These are phyloP conservation scores for Globisporangium acanthophoron DNA, from an alignment of 352 stramenopile species.

Conservation along the genomic window DNA sequence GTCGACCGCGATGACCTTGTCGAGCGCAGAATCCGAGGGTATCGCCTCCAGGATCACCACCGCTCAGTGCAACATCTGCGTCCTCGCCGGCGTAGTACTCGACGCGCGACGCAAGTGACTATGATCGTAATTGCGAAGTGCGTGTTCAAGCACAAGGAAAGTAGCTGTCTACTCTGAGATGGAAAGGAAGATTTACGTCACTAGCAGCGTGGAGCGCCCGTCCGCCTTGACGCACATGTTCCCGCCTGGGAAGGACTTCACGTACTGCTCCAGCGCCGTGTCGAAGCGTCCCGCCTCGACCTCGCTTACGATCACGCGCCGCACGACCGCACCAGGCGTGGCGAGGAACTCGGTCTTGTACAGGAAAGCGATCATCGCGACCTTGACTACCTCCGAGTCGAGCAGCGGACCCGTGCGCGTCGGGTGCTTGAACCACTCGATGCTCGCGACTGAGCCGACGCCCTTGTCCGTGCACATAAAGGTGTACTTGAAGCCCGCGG, in stretches of 20 bases:
- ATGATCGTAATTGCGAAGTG: too few species aligned
- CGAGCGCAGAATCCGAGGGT: too few species aligned
- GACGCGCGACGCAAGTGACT: too few species aligned
- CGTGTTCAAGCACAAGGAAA: too few species aligned
- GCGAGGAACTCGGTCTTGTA: constrained; percentile 25
- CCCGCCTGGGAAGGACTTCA: constrained; percentile 1
- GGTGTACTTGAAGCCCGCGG: constrained; percentile 32
- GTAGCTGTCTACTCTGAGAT: too few species aligned
- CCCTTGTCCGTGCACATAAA: constrained; percentile 28
- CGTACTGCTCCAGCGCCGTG: constrained; percentile 24
- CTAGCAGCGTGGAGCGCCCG: not conserved
- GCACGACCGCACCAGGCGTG: constrained; percentile 1
- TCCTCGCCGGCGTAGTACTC: too few species aligned
- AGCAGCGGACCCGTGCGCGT: constrained; percentile 3
- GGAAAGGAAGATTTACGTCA: not conserved
- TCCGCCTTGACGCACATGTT: constrained; percentile 6
- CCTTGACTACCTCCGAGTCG: constrained; percentile 7
- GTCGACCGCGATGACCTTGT: too few species aligned
- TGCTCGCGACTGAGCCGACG: constrained; percentile 19
- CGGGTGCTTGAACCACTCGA: constrained; percentile 33
- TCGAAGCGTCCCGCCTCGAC: constrained; percentile 13
- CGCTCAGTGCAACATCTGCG: too few species aligned
- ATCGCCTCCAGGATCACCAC: too few species aligned
- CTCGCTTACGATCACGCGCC: constrained; percentile 41
- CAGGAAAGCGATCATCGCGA: constrained; percentile 22